Conservation (phyloP, 768 basidiomycete species). For the Pholiota microspora region DNA sequence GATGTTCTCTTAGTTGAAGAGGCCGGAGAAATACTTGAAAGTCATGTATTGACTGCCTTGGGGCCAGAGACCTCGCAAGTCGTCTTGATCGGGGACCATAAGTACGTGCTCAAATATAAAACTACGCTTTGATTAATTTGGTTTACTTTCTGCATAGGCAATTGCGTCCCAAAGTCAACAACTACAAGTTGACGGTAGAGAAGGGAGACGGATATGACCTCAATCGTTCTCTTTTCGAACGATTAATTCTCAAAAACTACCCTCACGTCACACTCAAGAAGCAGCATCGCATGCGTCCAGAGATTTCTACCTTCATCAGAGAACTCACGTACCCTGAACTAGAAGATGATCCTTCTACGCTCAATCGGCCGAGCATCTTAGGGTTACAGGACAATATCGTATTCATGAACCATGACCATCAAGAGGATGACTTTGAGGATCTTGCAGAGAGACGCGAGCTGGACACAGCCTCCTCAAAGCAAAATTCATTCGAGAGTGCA, state of each 20-base stretch:
- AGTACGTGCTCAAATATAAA: slow-evolving; percentile 39
- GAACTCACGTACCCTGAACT: slow-evolving; percentile 65
- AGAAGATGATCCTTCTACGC: slow-evolving; percentile 49
- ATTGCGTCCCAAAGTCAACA: slow-evolving; percentile 70
- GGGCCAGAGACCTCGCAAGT: slow-evolving; percentile 44
- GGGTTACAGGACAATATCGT: slow-evolving; percentile 59
- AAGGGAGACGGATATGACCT: slow-evolving; percentile 67
- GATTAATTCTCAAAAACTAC: slow-evolving; percentile 58
- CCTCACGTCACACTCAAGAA: slow-evolving; percentile 54
- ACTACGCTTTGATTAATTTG: not conserved
- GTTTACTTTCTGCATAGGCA: slow-evolving; percentile 41
- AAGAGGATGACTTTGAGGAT: slow-evolving; percentile 46
- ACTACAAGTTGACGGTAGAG: slow-evolving; percentile 63
- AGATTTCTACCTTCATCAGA: slow-evolving; percentile 63
- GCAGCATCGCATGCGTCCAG: slow-evolving; percentile 76
- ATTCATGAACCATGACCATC: slow-evolving; percentile 55
- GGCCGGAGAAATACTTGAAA: slow-evolving; percentile 71
- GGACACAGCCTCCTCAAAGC: slow-evolving; percentile 53
- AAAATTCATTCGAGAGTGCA: slow-evolving; percentile 53
- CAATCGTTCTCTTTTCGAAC: slow-evolving; percentile 68
- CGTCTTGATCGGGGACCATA: slow-evolving; percentile 72
- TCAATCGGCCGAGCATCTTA: slow-evolving; percentile 46
- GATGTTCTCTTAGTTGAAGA: slow-evolving; percentile 66
- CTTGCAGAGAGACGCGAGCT: slow-evolving; percentile 47
- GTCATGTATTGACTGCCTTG: slow-evolving; percentile 61